Percentiles rank a stretch among this genome's conserved stretches.
phyloP scores from a whole-genome alignment of 495 filamentous ascomycete species.

The Cudoniella acicularis region DNA sequence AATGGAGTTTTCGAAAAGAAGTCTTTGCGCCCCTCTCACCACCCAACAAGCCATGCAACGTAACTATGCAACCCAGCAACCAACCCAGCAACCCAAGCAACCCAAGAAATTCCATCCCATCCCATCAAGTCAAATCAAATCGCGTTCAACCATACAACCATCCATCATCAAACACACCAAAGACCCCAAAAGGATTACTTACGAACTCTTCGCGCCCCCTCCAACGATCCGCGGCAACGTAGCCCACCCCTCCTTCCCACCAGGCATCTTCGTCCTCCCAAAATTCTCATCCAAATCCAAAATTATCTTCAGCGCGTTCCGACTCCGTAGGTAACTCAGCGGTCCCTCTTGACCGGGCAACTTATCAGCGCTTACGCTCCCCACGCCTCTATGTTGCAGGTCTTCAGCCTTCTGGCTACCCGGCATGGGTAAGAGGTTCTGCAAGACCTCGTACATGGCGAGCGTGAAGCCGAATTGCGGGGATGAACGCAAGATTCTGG shows the following conservation, averaged over 20 bases:
- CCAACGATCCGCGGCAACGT: conserved; percentile 21
- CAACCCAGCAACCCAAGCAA: no score
- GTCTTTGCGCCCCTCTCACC: no score
- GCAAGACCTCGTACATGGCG: conserved; percentile 88
- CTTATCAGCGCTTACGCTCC: conserved; percentile 29
- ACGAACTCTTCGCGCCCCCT: no score
- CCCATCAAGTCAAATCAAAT: no score
- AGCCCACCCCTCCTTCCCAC: conserved; percentile 18
- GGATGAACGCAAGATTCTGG: conserved; percentile 87
- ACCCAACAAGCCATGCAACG: no score
- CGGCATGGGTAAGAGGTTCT: conserved; percentile 78
- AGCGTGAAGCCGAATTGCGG: conserved; percentile 98
- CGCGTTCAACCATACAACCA: no score
- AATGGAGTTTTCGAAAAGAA: no score
- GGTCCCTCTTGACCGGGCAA: conserved; percentile 54
- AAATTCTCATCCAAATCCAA: conserved; percentile 92
- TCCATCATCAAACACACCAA: no score
- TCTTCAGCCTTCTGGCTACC: conserved; percentile 48
- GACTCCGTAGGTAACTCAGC: conserved; percentile 77
- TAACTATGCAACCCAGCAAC: no score
- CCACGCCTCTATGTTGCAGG: conserved; percentile 33
- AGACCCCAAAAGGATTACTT: no score
- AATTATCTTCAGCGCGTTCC: conserved; percentile 96
- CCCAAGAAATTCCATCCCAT: no score
- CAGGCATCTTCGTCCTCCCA: conserved; percentile 30